These are phyloP conservation scores for Achaetomium macrosporum DNA, from an alignment of 2,329 filamentous ascomycete genomes.

Conservation along the genomic window DNA sequence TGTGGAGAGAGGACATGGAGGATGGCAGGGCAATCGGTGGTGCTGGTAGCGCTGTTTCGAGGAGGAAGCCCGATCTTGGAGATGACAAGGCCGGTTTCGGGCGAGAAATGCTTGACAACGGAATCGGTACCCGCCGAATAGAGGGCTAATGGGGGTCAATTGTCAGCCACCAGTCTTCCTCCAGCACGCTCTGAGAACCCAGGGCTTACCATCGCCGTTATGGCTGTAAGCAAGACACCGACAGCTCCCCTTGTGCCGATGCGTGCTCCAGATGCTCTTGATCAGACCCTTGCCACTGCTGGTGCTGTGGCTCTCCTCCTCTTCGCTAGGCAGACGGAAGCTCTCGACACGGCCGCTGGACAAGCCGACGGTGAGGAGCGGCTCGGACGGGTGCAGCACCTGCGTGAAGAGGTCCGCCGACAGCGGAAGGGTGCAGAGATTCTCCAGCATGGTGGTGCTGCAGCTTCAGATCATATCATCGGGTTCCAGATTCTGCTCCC, in stretches of 20 bases:
- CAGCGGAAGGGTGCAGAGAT: conserved; percentile 82
- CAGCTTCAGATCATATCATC: conserved; percentile 5
- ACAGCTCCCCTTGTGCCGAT: conserved; percentile 91
- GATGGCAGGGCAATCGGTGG: conserved; percentile 57
- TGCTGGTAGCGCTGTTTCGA: conserved; percentile 51
- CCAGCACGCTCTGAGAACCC: background rate
- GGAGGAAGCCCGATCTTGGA: conserved; percentile 76
- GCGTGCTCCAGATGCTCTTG: conserved; percentile 78
- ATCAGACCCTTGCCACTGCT: conserved; percentile 67
- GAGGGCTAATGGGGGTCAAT: conserved; percentile 36
- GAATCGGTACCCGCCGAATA: conserved; percentile 59
- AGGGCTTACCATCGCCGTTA: conserved; percentile 63
- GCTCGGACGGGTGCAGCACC: conserved; percentile 76
- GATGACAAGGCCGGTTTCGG: conserved; percentile 58
- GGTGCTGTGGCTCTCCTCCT: conserved; percentile 42
- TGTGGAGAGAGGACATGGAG: conserved; percentile 82
- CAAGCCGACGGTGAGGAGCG: conserved; percentile 80
- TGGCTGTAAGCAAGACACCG: conserved; percentile 70
- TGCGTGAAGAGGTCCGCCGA: conserved; percentile 83
- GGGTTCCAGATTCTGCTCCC: background rate
- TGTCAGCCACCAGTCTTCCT: background rate
- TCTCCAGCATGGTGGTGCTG: conserved; percentile 67
- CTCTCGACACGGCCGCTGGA: conserved; percentile 80
- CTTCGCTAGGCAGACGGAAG: conserved; percentile 61
- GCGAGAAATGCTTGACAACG: conserved; percentile 49